A percentile compares a stretch with the other conserved stretches of the same genome.
Conservation (phyloP, 306 rosid genomes). For the Inga laurina region DNA sequence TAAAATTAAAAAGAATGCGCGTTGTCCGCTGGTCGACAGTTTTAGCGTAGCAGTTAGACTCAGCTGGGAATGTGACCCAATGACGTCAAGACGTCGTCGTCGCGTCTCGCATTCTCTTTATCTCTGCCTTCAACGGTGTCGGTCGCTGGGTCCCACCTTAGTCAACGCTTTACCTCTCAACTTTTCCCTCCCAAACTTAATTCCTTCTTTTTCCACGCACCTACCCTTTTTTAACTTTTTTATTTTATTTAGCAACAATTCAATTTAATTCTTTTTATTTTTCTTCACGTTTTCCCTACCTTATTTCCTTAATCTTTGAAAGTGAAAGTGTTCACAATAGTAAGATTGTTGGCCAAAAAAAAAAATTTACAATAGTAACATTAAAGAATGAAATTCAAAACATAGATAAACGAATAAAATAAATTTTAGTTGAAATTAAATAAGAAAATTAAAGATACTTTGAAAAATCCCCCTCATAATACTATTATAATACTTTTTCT, state of each 20-base stretch:
- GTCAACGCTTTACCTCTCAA: neutral
- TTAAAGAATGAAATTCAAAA: neutral
- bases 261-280: neutral
- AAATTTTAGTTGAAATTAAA: neutral
- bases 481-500: neutral
- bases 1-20: neutral
- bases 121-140: neutral
- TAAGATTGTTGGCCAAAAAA: neutral
- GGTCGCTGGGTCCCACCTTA: conserved; percentile 6
- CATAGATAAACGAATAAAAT: neutral
- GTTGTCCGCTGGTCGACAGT: neutral
- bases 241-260: neutral
- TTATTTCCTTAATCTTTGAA: neutral
- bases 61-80: neutral
- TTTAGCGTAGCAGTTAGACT: neutral
- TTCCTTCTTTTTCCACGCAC: neutral
- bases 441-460: neutral
- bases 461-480: neutral
- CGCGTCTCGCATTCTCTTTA: neutral
- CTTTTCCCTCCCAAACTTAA: neutral
- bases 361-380: neutral
- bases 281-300: neutral
- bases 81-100: conserved; percentile 12
- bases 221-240: neutral
- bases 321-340: too few relatives aligned